Evolutionary conservation across 2,329 filamentous ascomycete species (phyloP).

Genomic region (Cordyceps fumosorosea): DNA sequence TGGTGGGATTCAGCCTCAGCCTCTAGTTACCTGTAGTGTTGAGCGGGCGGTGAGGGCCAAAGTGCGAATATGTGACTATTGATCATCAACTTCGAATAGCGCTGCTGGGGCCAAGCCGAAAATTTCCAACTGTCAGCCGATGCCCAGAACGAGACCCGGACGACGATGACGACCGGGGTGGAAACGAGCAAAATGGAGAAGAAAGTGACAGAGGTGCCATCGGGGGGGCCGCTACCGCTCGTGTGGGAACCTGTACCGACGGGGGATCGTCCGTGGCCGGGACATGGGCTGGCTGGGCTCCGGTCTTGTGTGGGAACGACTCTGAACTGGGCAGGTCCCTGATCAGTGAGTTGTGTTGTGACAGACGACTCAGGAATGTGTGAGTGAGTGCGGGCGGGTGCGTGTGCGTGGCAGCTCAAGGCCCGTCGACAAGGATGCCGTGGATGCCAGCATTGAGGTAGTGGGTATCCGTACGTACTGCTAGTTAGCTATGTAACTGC

Average conservation of each 20-base stretch:
- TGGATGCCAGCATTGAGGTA: background rate
- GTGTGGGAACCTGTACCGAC: slow-evolving; percentile 11
- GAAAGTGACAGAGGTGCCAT: slow-evolving; percentile 7
- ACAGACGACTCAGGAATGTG: background rate
- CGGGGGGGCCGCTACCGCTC: slow-evolving; percentile 6
- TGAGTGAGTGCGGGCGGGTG: no score
- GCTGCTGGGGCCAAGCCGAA: slow-evolving; percentile 1
- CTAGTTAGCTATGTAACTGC: background rate
- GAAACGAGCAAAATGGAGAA: slow-evolving; percentile 5
- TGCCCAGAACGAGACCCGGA: slow-evolving; percentile 8
- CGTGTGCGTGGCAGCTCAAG: background rate
- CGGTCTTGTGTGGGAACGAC: background rate
- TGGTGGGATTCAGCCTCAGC: slow-evolving; percentile 4
- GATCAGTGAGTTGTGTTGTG: background rate
- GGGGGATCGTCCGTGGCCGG: slow-evolving; percentile 12
- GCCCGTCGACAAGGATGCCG: background rate
- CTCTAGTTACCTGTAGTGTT: background rate
- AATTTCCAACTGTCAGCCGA: slow-evolving; percentile 7
- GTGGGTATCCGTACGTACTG: background rate
- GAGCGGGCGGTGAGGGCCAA: background rate
- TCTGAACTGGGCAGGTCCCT: slow-evolving; percentile 11
- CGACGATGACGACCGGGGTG: background rate
- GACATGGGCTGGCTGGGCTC: background rate
- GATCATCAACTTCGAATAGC: background rate
- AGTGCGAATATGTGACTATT: background rate